phyloP scores from a whole-genome alignment of 139 green algal species.

The Tetradesmus lagerheimii region DNA sequence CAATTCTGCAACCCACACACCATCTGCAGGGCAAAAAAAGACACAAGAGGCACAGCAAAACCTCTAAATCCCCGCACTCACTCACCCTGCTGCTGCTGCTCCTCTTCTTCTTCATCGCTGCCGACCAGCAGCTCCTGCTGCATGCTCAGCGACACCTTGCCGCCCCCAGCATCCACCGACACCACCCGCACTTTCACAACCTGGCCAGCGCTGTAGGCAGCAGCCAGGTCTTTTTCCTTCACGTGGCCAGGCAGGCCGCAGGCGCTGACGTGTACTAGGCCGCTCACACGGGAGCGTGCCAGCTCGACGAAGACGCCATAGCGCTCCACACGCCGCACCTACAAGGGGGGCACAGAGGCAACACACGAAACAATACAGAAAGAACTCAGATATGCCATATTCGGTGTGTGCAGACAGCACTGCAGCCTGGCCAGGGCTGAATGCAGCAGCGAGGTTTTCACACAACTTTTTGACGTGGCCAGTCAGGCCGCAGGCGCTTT shows the following conservation, averaged over 20 bases:
- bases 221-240: constrained; percentile 62
- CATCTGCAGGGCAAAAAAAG: too few relatives aligned
- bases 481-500: constrained; percentile 67
- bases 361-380: too few relatives aligned
- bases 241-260: background rate
- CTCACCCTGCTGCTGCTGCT: background rate
- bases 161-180: constrained; percentile 66
- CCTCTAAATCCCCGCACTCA: too few relatives aligned
- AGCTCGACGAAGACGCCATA: constrained; percentile 94
- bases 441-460: background rate
- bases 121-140: constrained; percentile 76
- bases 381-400: too few relatives aligned
- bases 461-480: background rate
- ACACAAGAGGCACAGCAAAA: too few relatives aligned
- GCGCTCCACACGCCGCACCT: constrained; percentile 77
- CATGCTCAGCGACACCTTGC: constrained; percentile 77
- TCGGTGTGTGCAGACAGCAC: too few relatives aligned
- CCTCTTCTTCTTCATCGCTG: constrained; percentile 50
- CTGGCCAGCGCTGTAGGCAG: constrained; percentile 70
- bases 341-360: background rate
- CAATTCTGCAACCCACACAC: too few relatives aligned
- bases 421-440: background rate
- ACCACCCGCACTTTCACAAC: constrained; percentile 79
- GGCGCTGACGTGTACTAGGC: constrained; percentile 77
- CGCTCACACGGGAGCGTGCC: constrained; percentile 56